Evolutionary conservation across 148 eudicot genomes (phyloP).

Genomic region (Pouteria glomerata): DNA sequence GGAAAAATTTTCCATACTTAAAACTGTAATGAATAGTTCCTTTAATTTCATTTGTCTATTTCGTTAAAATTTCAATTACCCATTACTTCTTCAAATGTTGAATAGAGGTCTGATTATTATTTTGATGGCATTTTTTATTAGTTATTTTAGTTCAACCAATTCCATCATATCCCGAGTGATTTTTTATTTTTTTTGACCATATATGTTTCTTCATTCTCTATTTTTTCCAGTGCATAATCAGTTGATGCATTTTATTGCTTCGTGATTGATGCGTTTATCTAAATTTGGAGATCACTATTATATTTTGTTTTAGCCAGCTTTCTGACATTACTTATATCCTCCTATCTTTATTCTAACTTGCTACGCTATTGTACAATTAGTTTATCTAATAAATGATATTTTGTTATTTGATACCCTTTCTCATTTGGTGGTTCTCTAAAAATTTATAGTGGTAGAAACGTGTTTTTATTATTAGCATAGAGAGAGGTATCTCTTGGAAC

Average conservation of each 20-base stretch:
- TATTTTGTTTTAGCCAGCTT: neutral
- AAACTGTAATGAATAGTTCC: neutral
- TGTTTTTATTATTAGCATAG: conserved; percentile 46
- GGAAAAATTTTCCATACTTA: neutral
- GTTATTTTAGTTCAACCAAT: neutral
- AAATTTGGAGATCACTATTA: neutral
- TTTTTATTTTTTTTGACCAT: neutral
- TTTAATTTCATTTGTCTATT: neutral
- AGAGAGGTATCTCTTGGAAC: conserved; percentile 57
- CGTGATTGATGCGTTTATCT: neutral
- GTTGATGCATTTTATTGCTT: neutral
- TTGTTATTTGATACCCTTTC: neutral
- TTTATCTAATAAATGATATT: neutral
- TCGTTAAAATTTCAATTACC: neutral
- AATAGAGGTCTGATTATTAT: neutral
- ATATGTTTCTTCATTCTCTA: neutral
- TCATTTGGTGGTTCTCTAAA: neutral
- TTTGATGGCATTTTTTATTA: neutral
- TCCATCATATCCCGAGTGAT: neutral
- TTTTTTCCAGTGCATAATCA: neutral
- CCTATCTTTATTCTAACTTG: neutral
- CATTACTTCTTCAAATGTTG: neutral
- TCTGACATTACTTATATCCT: neutral
- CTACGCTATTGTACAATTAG: neutral
- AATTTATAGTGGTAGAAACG: conserved; percentile 39